Percentiles rank a stretch among this genome's conserved stretches.
phyloP scores from a whole-genome alignment of 169 alveolate species.

The Eimeria tenella region DNA sequence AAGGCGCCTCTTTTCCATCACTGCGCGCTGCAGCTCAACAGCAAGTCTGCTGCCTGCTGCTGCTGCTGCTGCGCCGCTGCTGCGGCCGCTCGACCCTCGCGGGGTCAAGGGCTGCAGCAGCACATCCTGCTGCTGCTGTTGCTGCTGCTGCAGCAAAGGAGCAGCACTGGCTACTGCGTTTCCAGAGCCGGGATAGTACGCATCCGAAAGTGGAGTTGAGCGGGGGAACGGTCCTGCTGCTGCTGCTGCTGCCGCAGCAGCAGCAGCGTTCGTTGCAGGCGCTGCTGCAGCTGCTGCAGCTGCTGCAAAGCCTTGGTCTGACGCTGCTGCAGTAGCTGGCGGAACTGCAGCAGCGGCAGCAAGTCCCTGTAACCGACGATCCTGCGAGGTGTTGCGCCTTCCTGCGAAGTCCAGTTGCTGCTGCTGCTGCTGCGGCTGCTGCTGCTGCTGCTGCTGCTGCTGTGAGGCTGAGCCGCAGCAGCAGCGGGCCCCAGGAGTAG shows the following conservation, averaged over 20 bases:
- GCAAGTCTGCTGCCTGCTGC: conserved; percentile 46
- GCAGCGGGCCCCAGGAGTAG: conserved; percentile 48
- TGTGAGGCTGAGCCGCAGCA: conserved; percentile 30
- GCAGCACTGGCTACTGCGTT: conserved; percentile 1
- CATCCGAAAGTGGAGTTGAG: not conserved
- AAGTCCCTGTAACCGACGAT: not conserved
- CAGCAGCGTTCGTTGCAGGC: not conserved
- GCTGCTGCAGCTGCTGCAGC: conserved; percentile 2
- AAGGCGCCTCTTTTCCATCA: conserved; percentile 37
- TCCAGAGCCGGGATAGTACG: not conserved
- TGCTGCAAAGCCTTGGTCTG: conserved; percentile 13
- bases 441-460: conserved; percentile 55
- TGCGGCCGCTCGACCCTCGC: conserved; percentile 15
- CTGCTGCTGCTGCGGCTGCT: conserved; percentile 10
- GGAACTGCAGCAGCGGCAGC: not conserved
- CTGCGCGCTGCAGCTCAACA: conserved; percentile 62
- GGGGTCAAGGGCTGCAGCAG: not conserved
- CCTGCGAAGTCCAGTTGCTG: not conserved
- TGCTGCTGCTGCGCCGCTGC: conserved; percentile 11
- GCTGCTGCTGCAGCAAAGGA: conserved; percentile 30
- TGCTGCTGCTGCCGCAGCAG: not conserved
- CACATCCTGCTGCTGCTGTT: conserved; percentile 53
- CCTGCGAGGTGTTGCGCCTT: not conserved
- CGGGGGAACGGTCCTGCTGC: conserved; percentile 10
- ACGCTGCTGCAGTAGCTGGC: not conserved